Evolutionary conservation across 106 monocot genomes (phyloP).

Genomic region (Dendrobium nobile): DNA sequence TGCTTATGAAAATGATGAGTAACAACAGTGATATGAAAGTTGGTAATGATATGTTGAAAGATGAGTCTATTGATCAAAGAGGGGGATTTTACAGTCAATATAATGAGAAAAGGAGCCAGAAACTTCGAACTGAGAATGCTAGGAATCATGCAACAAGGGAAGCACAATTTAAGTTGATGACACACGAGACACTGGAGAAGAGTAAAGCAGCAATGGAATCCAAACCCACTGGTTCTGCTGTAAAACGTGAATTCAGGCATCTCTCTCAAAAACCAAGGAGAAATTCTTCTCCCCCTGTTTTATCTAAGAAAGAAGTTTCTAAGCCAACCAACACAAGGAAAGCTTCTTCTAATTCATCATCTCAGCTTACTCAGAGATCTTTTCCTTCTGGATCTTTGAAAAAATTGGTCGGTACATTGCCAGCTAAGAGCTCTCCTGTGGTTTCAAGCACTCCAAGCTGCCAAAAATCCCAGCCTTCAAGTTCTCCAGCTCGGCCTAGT

Average conservation of each 20-base stretch:
- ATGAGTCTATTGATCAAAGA: conserved; percentile 30
- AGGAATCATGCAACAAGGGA: conserved; percentile 38
- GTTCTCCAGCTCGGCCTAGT: conserved; percentile 26
- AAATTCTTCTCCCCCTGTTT: conserved; percentile 72
- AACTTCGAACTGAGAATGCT: conserved; percentile 41
- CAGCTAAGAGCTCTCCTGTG: conserved; percentile 29
- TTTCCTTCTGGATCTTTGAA: conserved; percentile 27
- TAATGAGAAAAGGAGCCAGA: conserved; percentile 58
- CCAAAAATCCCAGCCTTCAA: conserved; percentile 32
- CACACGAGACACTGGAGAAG: conserved; percentile 30
- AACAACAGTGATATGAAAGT: conserved; percentile 15
- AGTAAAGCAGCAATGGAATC: conserved; percentile 36
- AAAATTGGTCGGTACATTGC: conserved; percentile 22
- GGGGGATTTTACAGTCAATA: conserved; percentile 37
- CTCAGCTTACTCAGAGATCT: conserved; percentile 27
- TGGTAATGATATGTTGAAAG: conserved; percentile 10
- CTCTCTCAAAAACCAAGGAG: conserved; percentile 49
- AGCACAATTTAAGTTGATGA: conserved; percentile 22
- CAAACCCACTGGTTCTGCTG: conserved; percentile 17
- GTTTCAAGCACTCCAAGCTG: conserved; percentile 21
- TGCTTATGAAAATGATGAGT: conserved; percentile 72
- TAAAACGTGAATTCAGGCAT: conserved; percentile 31
- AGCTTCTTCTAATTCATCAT: conserved; percentile 33
- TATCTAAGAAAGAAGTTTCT: conserved; percentile 48
- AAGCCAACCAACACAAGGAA: conserved; percentile 49